These are phyloP conservation scores for Sphaerosporella brunnea DNA, from an alignment of 495 filamentous ascomycete genomes.

Conservation along the genomic window DNA sequence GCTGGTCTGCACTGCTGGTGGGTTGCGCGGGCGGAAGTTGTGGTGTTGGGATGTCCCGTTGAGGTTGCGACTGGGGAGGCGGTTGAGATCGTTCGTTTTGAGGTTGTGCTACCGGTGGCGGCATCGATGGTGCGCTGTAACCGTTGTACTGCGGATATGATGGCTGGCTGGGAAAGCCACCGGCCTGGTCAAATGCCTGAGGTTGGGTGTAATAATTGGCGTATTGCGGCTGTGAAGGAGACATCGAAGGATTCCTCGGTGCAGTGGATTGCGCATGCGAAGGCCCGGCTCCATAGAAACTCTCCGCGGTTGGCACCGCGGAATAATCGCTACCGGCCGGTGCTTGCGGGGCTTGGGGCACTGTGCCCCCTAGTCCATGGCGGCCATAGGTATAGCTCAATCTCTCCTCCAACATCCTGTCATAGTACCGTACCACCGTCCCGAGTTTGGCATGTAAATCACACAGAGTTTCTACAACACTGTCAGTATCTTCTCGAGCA, in stretches of 20 bases:
- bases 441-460: constrained; percentile 90
- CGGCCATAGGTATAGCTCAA: constrained; percentile 83
- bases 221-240: constrained; percentile 20
- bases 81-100: constrained; percentile 30
- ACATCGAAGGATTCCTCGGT: background rate
- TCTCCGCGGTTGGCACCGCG: constrained; percentile 13
- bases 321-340: constrained; percentile 5
- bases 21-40: background rate
- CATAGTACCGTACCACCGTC: constrained; percentile 96
- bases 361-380: constrained; percentile 39
- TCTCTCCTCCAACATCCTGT: constrained; percentile 91
- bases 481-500: constrained; percentile 21
- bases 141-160: constrained; percentile 24
- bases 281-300: constrained; percentile 16
- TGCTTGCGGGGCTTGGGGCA: constrained; percentile 17
- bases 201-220: constrained; percentile 24
- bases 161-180: constrained; percentile 11
- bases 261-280: constrained; percentile 1
- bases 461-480: constrained; percentile 54
- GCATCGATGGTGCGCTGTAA: constrained; percentile 11
- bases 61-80: constrained; percentile 23
- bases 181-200: constrained; percentile 24
- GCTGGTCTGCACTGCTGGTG: background rate
- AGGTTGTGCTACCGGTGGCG: constrained; percentile 1
- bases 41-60: background rate